Evolutionary conservation across 148 eudicot species (phyloP).

Genomic region (Amaranthus hypochondriacus): DNA sequence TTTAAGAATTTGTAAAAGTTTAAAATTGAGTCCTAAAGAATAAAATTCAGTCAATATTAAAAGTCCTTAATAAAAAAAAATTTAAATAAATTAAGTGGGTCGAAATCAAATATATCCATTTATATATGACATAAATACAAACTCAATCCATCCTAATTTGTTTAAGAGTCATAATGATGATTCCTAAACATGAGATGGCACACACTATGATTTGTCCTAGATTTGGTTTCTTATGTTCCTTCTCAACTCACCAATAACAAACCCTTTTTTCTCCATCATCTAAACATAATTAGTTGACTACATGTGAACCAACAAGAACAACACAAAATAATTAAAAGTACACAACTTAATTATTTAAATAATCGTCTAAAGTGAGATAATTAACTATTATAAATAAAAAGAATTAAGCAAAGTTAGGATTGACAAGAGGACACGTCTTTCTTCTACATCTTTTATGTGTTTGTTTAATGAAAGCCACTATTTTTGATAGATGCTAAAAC

Average conservation of each 20-base stretch:
- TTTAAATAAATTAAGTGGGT: no score
- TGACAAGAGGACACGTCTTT: slow-evolving; percentile 16
- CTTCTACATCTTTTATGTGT: not conserved
- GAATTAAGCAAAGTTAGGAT: not conserved
- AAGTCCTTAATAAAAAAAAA: not conserved
- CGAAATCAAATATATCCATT: no score
- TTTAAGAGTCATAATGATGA: not conserved
- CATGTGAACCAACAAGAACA: slow-evolving; percentile 13
- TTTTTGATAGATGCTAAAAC: not conserved
- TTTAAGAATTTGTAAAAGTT: no score
- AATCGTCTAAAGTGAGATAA: no score
- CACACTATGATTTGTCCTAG: slow-evolving; percentile 21
- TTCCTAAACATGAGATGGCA: slow-evolving; percentile 13
- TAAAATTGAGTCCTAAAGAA: no score
- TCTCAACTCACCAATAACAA: not conserved
- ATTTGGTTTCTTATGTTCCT: slow-evolving; percentile 10
- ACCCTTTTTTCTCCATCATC: not conserved
- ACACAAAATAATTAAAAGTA: not conserved
- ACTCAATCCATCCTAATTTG: no score
- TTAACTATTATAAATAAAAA: not conserved
- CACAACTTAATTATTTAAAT: not conserved
- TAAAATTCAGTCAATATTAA: not conserved
- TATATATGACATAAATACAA: no score
- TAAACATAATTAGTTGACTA: slow-evolving; percentile 11
- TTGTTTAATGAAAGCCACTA: not conserved